phyloP scores from a whole-genome alignment of 495 filamentous ascomycete genomes.

The Penicillium verhagenii region DNA sequence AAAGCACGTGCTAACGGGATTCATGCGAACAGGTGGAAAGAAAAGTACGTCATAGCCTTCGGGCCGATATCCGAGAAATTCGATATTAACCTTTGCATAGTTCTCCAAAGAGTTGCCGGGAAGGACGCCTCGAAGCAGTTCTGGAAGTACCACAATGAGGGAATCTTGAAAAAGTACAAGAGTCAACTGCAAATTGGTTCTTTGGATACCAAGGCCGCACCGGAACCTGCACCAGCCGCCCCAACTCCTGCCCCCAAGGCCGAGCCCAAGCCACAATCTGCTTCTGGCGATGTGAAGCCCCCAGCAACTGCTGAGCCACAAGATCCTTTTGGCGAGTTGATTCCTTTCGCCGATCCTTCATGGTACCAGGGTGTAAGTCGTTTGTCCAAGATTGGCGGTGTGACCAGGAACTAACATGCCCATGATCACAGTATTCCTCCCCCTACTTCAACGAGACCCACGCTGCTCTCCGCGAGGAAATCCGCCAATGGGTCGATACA shows the following conservation, averaged over 20 bases:
- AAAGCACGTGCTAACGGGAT: conserved; percentile 8
- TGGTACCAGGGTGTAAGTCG: conserved; percentile 93
- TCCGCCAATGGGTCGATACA: conserved; percentile 85
- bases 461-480: conserved; percentile 81
- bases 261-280: conserved; percentile 51
- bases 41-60: conserved; percentile 63
- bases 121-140: conserved; percentile 98
- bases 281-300: conserved; percentile 31
- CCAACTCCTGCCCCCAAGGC: conserved; percentile 31
- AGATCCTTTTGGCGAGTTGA: conserved; percentile 80
- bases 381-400: neutral
- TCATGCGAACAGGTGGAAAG: conserved; percentile 68
- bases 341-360: conserved; percentile 87
- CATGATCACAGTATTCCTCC: conserved; percentile 72
- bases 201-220: conserved; percentile 76
- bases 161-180: conserved; percentile 95
- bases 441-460: conserved; percentile 95
- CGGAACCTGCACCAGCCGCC: conserved; percentile 47
- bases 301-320: conserved; percentile 58
- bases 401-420: conserved; percentile 10
- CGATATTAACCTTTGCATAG: conserved; percentile 38
- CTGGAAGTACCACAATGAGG: conserved; percentile 98
- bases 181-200: conserved; percentile 84
- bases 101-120: conserved; percentile 87
- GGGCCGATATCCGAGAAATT: neutral